Evolutionary conservation across 1,139 yeast genomes (phyloP), one percentile per base, ranked within the genome.

Genomic region (Candida sanyaensis): DNA sequence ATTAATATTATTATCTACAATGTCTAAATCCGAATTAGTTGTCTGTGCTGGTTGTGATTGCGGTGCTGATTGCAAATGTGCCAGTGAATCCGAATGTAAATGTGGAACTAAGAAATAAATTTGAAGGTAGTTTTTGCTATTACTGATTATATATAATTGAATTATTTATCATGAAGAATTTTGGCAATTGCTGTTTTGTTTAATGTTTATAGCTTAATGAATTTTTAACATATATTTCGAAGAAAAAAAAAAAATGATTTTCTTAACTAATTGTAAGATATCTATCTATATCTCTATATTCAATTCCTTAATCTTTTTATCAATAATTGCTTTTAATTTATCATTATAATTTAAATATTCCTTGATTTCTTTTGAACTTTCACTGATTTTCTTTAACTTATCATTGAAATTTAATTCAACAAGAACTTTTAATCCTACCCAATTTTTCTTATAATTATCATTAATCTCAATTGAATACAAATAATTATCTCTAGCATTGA

Each of bases 381-480:
- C 49, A 44, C 46, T 42, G 4, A 49, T 32, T 43, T 59, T 57
- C 17, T 50, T 50, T 39, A 68, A 55, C 42, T 62, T 65, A 5
- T 59, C 57, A 48, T 58, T 56, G 44, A 69, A 58, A 2, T 33
- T 12, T 32, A 59, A 52, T 12, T 56, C 56, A n/a, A 60, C 40
- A 9, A 81, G 66, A 3, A 77, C 63, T 44, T 73, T 75, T 4
- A 90, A 70, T 0, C 96, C 96, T 47, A 83, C 69, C 97, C 97
- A 91, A 23, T 89, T 87, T 53, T 88, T 77, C 13, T 80, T 66
- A 62, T 81, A 86, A 39, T 74, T 73, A 38, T 86, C 88, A 56
- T 89, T 85, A 42, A 92, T 71, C 66, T 92, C 97, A 11, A 88
- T 82, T 10, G 91, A 69, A 52, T 95, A 77, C 47, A 86, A 69